phyloP scores from a whole-genome alignment of 768 basidiomycete species.

The Cystobasidium ongulense region DNA sequence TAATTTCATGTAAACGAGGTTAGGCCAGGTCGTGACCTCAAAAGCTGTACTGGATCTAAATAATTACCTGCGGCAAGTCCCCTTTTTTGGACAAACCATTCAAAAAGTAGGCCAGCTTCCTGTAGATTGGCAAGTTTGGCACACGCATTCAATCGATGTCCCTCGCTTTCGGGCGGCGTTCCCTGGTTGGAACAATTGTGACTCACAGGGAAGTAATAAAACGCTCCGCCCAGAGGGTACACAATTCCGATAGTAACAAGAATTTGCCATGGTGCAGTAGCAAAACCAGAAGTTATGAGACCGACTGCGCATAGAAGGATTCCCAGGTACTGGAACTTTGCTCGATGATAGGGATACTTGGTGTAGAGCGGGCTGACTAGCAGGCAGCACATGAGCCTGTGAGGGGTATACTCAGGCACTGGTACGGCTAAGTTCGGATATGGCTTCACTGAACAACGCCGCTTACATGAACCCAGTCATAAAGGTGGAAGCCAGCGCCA shows the following conservation, averaged over 20 bases:
- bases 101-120: not conserved
- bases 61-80: not conserved
- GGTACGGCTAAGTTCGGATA: no score
- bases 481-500: not conserved
- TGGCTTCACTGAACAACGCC: no score
- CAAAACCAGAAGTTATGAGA: not conserved
- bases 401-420: no score
- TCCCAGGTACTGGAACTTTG: not conserved
- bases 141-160: no score
- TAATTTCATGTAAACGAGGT: no score
- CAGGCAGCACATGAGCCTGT: not conserved
- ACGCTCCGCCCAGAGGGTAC: not conserved
- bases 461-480: not conserved
- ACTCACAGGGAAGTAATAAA: not conserved
- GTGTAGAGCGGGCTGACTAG: not conserved
- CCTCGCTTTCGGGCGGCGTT: no score
- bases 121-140: no score
- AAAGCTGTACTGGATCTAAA: no score
- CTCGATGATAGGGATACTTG: slow-evolving; percentile 1
- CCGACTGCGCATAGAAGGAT: not conserved
- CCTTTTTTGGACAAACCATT: not conserved
- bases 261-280: not conserved
- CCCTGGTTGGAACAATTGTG: no score
- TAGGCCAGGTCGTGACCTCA: no score
- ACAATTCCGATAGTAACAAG: not conserved